Percentiles rank a stretch among this genome's conserved stretches.
phyloP scores from a whole-genome alignment of 805 yeast genomes.

The Suhomyces sp. region DNA sequence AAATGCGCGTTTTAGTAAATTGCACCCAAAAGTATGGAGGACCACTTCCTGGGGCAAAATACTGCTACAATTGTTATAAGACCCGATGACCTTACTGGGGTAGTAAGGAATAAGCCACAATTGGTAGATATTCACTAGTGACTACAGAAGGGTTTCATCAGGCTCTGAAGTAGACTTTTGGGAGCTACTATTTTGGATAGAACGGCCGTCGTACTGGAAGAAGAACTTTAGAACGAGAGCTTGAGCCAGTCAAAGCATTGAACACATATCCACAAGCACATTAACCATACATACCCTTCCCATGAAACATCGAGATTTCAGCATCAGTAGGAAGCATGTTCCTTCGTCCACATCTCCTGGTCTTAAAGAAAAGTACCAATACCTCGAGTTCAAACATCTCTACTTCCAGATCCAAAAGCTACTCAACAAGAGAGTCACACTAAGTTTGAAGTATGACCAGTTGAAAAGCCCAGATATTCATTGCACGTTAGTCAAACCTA shows the following conservation, averaged over 20 bases:
- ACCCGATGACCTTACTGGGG: no score
- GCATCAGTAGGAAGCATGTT: neutral
- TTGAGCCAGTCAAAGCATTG: no score
- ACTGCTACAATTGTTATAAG: no score
- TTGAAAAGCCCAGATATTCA: conserved; percentile 51
- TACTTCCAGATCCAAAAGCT: conserved; percentile 43
- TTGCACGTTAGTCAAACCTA: conserved; percentile 46
- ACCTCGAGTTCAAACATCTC: conserved; percentile 37
- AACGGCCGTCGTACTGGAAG: no score
- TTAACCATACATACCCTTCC: neutral
- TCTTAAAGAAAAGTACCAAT: conserved; percentile 18
- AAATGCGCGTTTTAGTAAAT: no score
- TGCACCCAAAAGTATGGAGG: no score
- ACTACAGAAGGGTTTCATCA: no score
- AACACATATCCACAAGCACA: neutral
- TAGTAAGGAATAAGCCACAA: no score
- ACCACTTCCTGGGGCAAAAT: no score
- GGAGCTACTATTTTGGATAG: no score
- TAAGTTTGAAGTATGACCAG: conserved; percentile 51
- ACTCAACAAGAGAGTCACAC: conserved; percentile 40
- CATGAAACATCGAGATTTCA: conserved; percentile 7
- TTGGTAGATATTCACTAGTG: no score
- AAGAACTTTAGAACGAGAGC: neutral
- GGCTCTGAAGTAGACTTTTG: no score
- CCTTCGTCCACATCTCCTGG: neutral